A percentile compares a stretch with the other conserved stretches of the same genome.
Conservation (phyloP, 768 basidiomycete genomes). For the Mycena galericulata region DNA sequence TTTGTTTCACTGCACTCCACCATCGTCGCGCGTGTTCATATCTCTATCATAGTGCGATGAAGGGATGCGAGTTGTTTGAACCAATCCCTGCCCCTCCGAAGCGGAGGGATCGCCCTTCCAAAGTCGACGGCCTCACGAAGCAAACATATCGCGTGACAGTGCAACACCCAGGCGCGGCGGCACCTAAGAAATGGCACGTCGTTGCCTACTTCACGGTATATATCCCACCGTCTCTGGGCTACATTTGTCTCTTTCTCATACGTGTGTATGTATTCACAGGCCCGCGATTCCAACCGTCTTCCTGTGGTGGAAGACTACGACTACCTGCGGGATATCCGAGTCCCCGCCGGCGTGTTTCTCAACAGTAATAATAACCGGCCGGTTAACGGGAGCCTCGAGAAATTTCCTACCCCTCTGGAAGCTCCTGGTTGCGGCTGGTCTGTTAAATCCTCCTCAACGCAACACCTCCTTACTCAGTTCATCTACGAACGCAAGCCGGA, state of each 20-base stretch:
- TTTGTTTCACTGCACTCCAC: neutral
- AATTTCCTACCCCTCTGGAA: neutral
- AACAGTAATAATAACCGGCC: conserved; percentile 54
- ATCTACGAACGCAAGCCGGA: neutral
- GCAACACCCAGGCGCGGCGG: conserved; percentile 55
- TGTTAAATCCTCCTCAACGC: neutral
- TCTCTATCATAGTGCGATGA: conserved; percentile 52
- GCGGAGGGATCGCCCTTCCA: conserved; percentile 69
- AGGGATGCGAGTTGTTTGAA: conserved; percentile 58
- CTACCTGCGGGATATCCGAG: conserved; percentile 59
- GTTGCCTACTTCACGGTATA: conserved; percentile 69
- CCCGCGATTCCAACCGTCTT: conserved; percentile 55
- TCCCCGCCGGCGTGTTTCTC: conserved; percentile 62
- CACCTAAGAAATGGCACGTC: conserved; percentile 70
- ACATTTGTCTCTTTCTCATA: neutral
- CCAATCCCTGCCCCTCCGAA: conserved; percentile 58
- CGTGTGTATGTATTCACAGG: neutral
- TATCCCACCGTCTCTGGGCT: conserved; percentile 2
- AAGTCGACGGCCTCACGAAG: conserved; percentile 71
- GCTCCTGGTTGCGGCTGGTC: neutral
- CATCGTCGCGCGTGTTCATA: neutral
- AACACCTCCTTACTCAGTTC: neutral
- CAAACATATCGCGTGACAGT: conserved; percentile 75
- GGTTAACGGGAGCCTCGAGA: neutral
- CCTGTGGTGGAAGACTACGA: conserved; percentile 68